Evolutionary conservation across 495 filamentous ascomycete species (phyloP).

Genomic region (Daldinia concentrica): DNA sequence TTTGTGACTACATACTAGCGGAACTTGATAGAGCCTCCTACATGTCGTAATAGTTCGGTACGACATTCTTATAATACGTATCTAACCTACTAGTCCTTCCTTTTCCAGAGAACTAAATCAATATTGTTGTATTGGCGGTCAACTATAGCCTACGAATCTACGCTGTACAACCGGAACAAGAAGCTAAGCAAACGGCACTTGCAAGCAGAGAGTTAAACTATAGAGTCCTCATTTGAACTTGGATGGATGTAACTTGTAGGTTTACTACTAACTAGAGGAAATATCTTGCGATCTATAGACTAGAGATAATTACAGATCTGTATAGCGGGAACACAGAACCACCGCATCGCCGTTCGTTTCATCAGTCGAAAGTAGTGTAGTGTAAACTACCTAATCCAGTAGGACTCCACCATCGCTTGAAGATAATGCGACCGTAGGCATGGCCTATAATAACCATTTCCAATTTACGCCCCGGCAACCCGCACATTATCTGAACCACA

Average conservation of each 20-base stretch:
- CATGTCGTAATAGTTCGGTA: background rate
- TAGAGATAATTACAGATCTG: constrained; percentile 7
- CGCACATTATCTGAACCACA: constrained; percentile 48
- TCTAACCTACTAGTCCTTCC: background rate
- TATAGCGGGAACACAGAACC: constrained; percentile 8
- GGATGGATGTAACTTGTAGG: background rate
- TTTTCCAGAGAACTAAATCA: background rate
- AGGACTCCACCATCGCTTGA: background rate
- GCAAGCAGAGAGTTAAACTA: background rate
- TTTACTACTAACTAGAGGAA: constrained; percentile 9
- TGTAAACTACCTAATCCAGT: constrained; percentile 4
- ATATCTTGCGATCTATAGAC: background rate
- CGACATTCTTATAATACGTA: background rate
- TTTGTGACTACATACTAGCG: background rate
- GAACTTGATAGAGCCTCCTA: background rate
- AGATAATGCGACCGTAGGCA: constrained; percentile 22
- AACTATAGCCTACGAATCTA: background rate
- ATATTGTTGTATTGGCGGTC: background rate
- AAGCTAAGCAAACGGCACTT: background rate
- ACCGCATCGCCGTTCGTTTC: constrained; percentile 19
- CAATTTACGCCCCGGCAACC: constrained; percentile 34
- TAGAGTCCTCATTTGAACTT: background rate
- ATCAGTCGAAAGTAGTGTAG: constrained; percentile 33
- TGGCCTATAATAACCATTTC: constrained; percentile 37
- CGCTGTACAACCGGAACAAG: background rate